Evolutionary conservation across 495 filamentous ascomycete genomes (phyloP).

Genomic region (Podospora tetraspora): DNA sequence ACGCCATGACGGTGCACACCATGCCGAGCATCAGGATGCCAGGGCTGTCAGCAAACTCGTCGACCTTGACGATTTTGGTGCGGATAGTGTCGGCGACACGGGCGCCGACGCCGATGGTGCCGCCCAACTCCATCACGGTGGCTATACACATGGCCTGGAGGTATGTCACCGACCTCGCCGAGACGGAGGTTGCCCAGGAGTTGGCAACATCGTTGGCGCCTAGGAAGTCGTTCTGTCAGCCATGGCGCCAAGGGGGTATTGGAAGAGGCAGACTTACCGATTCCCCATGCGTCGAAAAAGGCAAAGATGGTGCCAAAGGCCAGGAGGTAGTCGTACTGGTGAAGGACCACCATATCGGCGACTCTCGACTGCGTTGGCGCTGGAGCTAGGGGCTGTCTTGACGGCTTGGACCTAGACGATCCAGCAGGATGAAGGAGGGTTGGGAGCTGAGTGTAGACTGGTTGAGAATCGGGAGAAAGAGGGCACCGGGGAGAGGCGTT

Average conservation of each 20-base stretch:
- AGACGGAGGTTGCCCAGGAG: slow-evolving; percentile 66
- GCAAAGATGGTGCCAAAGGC: slow-evolving; percentile 73
- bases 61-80: slow-evolving; percentile 54
- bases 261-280: background rate
- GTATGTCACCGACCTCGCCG: slow-evolving; percentile 62
- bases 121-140: slow-evolving; percentile 62
- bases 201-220: slow-evolving; percentile 72
- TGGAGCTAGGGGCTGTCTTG: background rate
- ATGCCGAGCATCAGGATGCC: slow-evolving; percentile 58
- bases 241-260: background rate
- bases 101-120: slow-evolving; percentile 58
- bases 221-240: slow-evolving; percentile 3
- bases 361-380: background rate
- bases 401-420: background rate
- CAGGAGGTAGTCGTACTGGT: slow-evolving; percentile 64
- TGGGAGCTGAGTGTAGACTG: background rate
- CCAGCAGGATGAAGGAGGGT: background rate
- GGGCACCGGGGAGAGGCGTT: background rate
- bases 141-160: slow-evolving; percentile 63
- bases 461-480: background rate
- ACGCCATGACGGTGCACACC: slow-evolving; percentile 55
- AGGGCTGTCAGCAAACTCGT: slow-evolving; percentile 48
- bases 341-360: slow-evolving; percentile 28
- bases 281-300: slow-evolving; percentile 57
- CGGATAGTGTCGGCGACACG: slow-evolving; percentile 64